phyloP scores from a whole-genome alignment of 108 stramenopile species.

The Nannochloropsis gaditana region DNA sequence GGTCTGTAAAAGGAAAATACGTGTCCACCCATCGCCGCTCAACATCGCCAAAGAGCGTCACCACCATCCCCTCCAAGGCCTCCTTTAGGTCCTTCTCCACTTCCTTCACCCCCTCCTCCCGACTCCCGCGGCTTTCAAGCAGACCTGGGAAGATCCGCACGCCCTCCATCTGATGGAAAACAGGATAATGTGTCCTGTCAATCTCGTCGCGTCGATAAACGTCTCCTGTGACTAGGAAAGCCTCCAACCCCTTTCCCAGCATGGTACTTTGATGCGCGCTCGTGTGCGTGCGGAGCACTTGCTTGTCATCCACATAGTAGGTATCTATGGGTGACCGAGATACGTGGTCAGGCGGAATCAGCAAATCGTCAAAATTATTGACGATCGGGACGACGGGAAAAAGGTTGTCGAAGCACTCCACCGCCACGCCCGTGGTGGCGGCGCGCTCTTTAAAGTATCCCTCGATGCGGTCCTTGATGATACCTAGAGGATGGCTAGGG shows the following conservation, averaged over 20 bases:
- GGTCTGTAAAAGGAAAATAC: constrained; percentile 93
- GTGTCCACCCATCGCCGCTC: constrained; percentile 68
- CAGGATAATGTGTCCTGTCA: constrained; percentile 86
- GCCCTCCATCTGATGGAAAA: constrained; percentile 95
- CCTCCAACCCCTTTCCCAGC: constrained; percentile 61
- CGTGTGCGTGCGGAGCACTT: constrained; percentile 85
- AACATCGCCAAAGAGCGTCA: constrained; percentile 73
- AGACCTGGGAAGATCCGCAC: constrained; percentile 65
- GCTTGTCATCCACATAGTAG: constrained; percentile 70
- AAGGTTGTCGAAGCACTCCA: constrained; percentile 52
- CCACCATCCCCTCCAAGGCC: constrained; percentile 69
- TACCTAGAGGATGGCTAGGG: constrained; percentile 74
- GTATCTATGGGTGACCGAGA: constrained; percentile 77
- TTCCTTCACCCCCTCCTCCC: constrained; percentile 34
- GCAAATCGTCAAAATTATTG: constrained; percentile 61
- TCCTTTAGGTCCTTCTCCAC: constrained; percentile 60
- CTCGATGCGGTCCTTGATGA: constrained; percentile 75
- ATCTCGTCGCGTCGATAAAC: constrained; percentile 93
- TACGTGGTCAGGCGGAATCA: constrained; percentile 80
- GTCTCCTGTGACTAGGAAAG: constrained; percentile 80
- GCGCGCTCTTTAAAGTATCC: constrained; percentile 61
- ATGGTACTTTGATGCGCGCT: constrained; percentile 84
- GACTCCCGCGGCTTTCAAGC: constrained; percentile 45
- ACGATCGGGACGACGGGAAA: constrained; percentile 62
- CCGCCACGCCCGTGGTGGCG: constrained; percentile 38